Percentiles rank a stretch among this genome's conserved stretches.
Evolutionary conservation across 2,329 filamentous ascomycete genomes (phyloP).

Genomic region (Colletotrichum cordylinicola): DNA sequence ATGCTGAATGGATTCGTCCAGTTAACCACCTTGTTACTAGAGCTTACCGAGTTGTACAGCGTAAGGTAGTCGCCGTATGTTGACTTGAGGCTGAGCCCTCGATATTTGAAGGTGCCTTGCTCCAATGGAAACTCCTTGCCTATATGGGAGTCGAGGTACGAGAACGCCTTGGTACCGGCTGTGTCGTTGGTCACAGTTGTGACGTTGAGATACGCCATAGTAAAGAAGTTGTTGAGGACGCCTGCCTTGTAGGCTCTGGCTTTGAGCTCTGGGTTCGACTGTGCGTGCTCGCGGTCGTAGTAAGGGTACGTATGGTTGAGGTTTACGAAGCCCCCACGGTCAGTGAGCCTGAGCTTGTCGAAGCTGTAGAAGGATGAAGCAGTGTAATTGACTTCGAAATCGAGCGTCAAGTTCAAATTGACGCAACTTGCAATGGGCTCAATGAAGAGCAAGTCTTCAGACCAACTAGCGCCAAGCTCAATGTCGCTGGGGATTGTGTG

Average conservation of each 20-base stretch:
- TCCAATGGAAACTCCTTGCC: constrained; percentile 32
- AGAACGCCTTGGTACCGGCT: constrained; percentile 27
- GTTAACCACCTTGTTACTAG: no score
- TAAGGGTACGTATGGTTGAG: constrained; percentile 38
- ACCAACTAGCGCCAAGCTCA: constrained; percentile 44
- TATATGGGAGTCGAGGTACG: constrained; percentile 41
- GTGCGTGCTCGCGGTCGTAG: constrained; percentile 33
- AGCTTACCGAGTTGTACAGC: no score
- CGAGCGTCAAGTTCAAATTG: constrained; percentile 46
- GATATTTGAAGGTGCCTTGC: no score
- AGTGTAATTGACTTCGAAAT: constrained; percentile 36
- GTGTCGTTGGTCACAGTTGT: constrained; percentile 28
- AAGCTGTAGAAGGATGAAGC: background rate
- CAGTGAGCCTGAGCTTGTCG: constrained; percentile 37
- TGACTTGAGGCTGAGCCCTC: no score
- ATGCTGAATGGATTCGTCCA: no score
- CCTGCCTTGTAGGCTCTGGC: constrained; percentile 44
- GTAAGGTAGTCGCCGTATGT: no score
- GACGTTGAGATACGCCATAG: constrained; percentile 45
- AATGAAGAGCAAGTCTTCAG: constrained; percentile 53
- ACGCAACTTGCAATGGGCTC: constrained; percentile 51
- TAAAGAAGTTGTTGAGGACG: constrained; percentile 44
- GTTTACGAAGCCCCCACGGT: constrained; percentile 48
- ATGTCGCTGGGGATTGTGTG: constrained; percentile 42
- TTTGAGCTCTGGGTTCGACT: constrained; percentile 39